These are phyloP conservation scores for Penicillium psychrosexuale DNA, from an alignment of 2,329 filamentous ascomycete species.

Conservation along the genomic window DNA sequence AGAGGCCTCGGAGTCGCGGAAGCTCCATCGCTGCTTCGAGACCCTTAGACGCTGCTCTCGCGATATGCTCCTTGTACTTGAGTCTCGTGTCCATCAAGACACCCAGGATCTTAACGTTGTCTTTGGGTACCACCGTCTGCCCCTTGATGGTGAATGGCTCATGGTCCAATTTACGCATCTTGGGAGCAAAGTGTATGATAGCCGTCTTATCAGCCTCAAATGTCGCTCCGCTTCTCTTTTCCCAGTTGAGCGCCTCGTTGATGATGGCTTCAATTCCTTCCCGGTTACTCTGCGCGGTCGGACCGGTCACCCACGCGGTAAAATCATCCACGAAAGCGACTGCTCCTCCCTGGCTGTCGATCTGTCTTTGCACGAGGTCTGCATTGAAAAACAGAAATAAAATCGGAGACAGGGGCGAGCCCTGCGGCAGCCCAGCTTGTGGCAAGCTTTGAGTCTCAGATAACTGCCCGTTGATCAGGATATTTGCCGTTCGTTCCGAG, in stretches of 20 bases:
- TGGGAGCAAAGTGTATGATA: not conserved
- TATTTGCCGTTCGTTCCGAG: constrained; percentile 20
- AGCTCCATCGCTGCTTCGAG: constrained; percentile 17
- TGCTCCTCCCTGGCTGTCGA: not conserved
- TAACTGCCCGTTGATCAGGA: constrained; percentile 19
- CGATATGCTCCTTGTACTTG: constrained; percentile 25
- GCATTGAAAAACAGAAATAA: not conserved
- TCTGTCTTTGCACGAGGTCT: not conserved
- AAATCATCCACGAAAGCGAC: constrained; percentile 13
- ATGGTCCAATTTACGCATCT: not conserved
- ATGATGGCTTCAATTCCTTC: constrained; percentile 1
- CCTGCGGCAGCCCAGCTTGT: constrained; percentile 20
- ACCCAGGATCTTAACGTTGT: not conserved
- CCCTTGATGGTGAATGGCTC: not conserved
- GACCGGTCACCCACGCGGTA: not conserved
- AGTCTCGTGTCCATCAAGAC: constrained; percentile 22
- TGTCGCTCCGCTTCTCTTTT: not conserved
- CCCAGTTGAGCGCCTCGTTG: not conserved
- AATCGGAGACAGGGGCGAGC: constrained; percentile 20
- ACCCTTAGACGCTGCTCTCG: constrained; percentile 21
- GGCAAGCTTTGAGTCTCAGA: constrained; percentile 15
- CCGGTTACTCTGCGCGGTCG: not conserved
- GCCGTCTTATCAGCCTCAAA: not conserved
- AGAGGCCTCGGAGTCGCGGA: constrained; percentile 1
- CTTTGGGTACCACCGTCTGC: not conserved